phyloP scores from a whole-genome alignment of 2,329 filamentous ascomycete species.

The Aspergillus phoenicis region DNA sequence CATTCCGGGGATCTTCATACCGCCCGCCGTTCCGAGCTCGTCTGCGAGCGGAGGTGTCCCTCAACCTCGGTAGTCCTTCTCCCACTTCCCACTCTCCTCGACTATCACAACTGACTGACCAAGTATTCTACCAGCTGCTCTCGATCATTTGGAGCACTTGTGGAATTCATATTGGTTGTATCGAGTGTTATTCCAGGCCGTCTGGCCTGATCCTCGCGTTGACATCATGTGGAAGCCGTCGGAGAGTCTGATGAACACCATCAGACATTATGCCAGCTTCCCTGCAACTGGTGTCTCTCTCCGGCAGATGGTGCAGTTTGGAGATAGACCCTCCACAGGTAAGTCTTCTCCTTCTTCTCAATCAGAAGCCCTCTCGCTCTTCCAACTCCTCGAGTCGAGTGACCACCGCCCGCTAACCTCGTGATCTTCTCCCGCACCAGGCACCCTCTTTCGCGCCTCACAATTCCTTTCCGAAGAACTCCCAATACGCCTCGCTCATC shows the following conservation, averaged over 20 bases:
- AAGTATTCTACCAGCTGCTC: conserved; percentile 1
- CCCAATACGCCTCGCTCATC: conserved; percentile 92
- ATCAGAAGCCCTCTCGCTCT: background rate
- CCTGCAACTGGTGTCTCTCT: conserved; percentile 94
- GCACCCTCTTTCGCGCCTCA: conserved; percentile 93
- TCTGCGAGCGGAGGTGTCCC: conserved; percentile 18
- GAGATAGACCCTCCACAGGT: conserved; percentile 90
- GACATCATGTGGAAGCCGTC: conserved; percentile 85
- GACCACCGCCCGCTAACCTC: conserved; percentile 19
- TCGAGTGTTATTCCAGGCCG: conserved; percentile 26
- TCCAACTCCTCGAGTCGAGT: conserved; percentile 11
- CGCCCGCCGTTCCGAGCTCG: conserved; percentile 13
- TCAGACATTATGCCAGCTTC: conserved; percentile 95
- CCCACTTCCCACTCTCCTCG: conserved; percentile 11
- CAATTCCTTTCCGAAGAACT: conserved; percentile 98
- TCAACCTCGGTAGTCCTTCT: conserved; percentile 34
- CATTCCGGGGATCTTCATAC: conserved; percentile 8
- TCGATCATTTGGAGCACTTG: background rate
- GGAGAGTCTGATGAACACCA: conserved; percentile 90
- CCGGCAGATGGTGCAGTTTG: conserved; percentile 99
- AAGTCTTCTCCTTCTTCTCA: conserved; percentile 35
- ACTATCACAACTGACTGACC: conserved; percentile 2
- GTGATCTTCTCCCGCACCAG: conserved; percentile 48
- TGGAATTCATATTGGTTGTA: conserved; percentile 5
- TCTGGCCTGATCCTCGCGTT: conserved; percentile 28